These are phyloP conservation scores for Candida ipomoeae DNA, from an alignment of 805 yeast species.

Conservation along the genomic window DNA sequence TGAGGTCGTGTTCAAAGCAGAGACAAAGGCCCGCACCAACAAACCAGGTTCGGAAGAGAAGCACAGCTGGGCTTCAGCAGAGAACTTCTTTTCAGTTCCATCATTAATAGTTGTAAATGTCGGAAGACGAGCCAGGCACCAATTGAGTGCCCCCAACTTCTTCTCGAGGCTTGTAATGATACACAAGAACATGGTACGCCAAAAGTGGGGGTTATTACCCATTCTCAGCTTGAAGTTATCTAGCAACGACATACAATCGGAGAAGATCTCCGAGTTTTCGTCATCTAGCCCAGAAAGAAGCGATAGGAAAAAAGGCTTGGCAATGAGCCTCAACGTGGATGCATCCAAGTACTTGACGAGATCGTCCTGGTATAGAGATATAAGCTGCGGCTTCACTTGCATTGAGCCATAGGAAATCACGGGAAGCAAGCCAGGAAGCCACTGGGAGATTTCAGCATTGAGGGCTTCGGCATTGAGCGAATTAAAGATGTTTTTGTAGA, in stretches of 20 bases:
- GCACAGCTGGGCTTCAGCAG: conserved; percentile 45
- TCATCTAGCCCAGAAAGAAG: conserved; percentile 89
- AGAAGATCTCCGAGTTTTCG: conserved; percentile 80
- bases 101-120: conserved; percentile 40
- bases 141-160: conserved; percentile 77
- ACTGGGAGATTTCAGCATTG: conserved; percentile 54
- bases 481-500: conserved; percentile 67
- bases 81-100: conserved; percentile 11
- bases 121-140: conserved; percentile 68
- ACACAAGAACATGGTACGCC: conserved; percentile 77
- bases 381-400: conserved; percentile 75
- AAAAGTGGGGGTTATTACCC: conserved; percentile 69
- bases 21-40: conserved; percentile 65
- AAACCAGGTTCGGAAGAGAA: conserved; percentile 77
- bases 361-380: conserved; percentile 56
- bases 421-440: conserved; percentile 95
- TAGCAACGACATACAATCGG: conserved; percentile 53
- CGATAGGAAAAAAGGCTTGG: conserved; percentile 69
- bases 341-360: conserved; percentile 36
- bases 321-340: conserved; percentile 45
- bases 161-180: conserved; percentile 77
- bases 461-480: conserved; percentile 55
- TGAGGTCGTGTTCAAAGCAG: conserved; percentile 50
- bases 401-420: conserved; percentile 84
- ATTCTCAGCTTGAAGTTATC: conserved; percentile 55